Evolutionary conservation across 805 yeast species (phyloP).

Genomic region (Zygoascus tannicola): DNA sequence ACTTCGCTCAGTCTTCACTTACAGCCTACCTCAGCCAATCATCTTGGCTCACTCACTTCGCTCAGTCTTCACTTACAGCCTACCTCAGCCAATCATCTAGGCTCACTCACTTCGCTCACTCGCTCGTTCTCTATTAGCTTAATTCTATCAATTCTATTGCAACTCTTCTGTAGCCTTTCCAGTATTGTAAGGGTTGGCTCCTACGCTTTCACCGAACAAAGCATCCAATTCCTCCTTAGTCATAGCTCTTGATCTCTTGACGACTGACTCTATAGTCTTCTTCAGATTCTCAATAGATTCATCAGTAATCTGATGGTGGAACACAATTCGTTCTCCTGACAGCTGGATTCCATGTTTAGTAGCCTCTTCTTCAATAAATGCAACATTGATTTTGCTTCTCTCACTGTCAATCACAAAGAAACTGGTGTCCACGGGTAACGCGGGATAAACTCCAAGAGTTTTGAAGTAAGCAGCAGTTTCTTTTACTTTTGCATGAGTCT

Average conservation of each 20-base stretch:
- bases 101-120: too few relatives aligned
- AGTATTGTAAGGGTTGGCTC: background rate
- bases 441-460: constrained; percentile 44
- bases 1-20: too few relatives aligned
- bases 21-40: too few relatives aligned
- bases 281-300: constrained; percentile 39
- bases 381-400: constrained; percentile 47
- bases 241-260: constrained; percentile 1
- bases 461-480: constrained; percentile 34
- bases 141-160: too few relatives aligned
- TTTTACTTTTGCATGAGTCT: constrained; percentile 43
- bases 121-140: too few relatives aligned
- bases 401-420: constrained; percentile 74
- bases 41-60: too few relatives aligned
- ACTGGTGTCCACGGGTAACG: constrained; percentile 74
- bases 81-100: too few relatives aligned
- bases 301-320: constrained; percentile 59
- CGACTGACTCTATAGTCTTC: background rate
- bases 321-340: constrained; percentile 68
- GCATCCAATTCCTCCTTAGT: background rate
- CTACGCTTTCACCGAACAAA: too few relatives aligned
- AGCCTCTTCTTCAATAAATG: constrained; percentile 44
- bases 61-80: too few relatives aligned
- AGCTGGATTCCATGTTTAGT: constrained; percentile 51
- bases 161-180: background rate